Evolutionary conservation across 2,329 filamentous ascomycete species (phyloP).

Genomic region (Colletotrichum destructivum): DNA sequence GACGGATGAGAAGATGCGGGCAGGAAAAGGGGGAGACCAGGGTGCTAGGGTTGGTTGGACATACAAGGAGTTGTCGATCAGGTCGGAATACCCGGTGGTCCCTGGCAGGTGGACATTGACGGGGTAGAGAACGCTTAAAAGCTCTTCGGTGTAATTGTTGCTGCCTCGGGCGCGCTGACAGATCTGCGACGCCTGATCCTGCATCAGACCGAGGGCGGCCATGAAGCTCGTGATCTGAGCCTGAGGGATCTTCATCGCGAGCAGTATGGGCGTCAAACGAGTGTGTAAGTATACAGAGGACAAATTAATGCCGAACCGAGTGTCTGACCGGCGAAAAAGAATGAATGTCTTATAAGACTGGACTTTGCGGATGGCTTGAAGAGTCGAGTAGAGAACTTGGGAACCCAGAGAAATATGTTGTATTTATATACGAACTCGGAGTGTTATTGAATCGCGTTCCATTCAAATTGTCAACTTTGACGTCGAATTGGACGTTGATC

Average conservation of each 20-base stretch:
- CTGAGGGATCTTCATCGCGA: neutral
- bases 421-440: too few species aligned
- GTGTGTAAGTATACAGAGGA: too few species aligned
- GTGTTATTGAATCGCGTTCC: too few species aligned
- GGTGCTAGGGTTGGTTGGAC: neutral
- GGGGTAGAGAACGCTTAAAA: neutral
- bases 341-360: too few species aligned
- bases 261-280: too few species aligned
- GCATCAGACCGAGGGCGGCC: neutral
- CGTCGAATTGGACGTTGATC: too few species aligned
- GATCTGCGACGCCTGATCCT: neutral
- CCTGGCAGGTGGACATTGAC: neutral
- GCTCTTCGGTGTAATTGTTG: conserved; percentile 6
- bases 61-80: neutral
- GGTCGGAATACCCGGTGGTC: neutral
- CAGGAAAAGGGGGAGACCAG: neutral
- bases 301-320: too few species aligned
- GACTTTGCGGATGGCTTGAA: too few species aligned
- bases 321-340: too few species aligned
- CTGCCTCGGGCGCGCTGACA: neutral
- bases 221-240: conserved; percentile 1
- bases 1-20: neutral
- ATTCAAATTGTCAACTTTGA: too few species aligned
- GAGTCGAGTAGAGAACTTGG: too few species aligned
- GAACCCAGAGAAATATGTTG: too few species aligned